phyloP scores from a whole-genome alignment of 2,329 filamentous ascomycete genomes.

The Trichophyton benhamiae region DNA sequence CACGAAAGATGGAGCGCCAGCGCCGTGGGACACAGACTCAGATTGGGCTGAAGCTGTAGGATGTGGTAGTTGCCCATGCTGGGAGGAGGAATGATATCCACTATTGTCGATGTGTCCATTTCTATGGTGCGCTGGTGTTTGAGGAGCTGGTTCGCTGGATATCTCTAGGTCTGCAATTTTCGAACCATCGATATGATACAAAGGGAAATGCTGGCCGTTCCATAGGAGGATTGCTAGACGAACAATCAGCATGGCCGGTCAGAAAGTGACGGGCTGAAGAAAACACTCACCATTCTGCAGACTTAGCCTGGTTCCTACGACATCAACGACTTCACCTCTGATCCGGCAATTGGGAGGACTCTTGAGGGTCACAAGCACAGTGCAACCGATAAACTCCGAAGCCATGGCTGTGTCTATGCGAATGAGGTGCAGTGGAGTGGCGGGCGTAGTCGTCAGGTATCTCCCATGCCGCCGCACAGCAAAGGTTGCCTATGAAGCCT shows the following conservation, averaged over 20 bases:
- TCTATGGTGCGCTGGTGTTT: conserved; percentile 6
- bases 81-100: conserved; percentile 11
- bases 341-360: conserved; percentile 52
- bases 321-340: conserved; percentile 57
- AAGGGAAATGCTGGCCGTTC: conserved; percentile 40
- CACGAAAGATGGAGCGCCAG: conserved; percentile 41
- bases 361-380: conserved; percentile 60
- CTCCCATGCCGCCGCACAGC: neutral
- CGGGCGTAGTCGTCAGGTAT: neutral
- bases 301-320: conserved; percentile 56
- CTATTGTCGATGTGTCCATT: conserved; percentile 1
- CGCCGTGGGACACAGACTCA: conserved; percentile 12
- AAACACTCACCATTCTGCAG: conserved; percentile 55
- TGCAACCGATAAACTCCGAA: conserved; percentile 60
- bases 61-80: conserved; percentile 11
- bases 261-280: neutral
- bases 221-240: conserved; percentile 36
- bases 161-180: conserved; percentile 50
- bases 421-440: neutral
- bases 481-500: neutral
- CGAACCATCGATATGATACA: conserved; percentile 45
- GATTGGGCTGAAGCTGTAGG: neutral
- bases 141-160: conserved; percentile 19
- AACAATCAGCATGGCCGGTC: conserved; percentile 21
- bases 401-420: conserved; percentile 40